Evolutionary conservation across 2,329 filamentous ascomycete species (phyloP).

Genomic region (Talaromyces sp.): DNA sequence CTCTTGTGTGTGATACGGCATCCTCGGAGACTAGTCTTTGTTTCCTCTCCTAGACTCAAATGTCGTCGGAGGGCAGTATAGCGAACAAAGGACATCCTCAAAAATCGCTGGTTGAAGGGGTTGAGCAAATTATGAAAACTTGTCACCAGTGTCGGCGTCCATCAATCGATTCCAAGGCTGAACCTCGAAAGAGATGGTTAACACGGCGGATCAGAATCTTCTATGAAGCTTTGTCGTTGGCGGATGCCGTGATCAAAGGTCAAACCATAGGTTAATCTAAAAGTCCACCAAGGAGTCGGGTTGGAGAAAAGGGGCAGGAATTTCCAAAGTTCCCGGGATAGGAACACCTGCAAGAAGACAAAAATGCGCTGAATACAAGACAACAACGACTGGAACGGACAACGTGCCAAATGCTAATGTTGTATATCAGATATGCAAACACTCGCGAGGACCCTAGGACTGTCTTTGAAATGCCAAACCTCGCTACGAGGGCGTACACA

Average conservation of each 20-base stretch:
- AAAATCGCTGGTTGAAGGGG: constrained; percentile 69
- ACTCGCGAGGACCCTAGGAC: constrained; percentile 35
- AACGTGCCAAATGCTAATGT: constrained; percentile 32
- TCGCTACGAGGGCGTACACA: constrained; percentile 50
- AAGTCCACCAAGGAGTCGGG: constrained; percentile 29
- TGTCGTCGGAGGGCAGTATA: constrained; percentile 59
- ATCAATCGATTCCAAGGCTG: constrained; percentile 52
- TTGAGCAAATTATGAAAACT: constrained; percentile 27
- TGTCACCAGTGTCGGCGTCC: constrained; percentile 52
- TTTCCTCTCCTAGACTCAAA: constrained; percentile 63
- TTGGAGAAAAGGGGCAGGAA: constrained; percentile 40
- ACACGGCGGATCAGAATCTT: constrained; percentile 62
- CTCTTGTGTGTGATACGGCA: constrained; percentile 77
- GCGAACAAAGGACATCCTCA: constrained; percentile 93
- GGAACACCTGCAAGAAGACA: constrained; percentile 50
- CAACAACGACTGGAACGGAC: constrained; percentile 36
- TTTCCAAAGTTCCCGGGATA: constrained; percentile 40
- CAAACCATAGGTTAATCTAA: constrained; percentile 39
- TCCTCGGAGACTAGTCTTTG: constrained; percentile 94
- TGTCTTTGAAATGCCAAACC: constrained; percentile 48
- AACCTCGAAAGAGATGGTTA: constrained; percentile 59
- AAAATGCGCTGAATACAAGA: constrained; percentile 22
- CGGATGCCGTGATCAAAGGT: constrained; percentile 54
- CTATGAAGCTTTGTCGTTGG: constrained; percentile 50
- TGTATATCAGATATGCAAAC: constrained; percentile 25